Evolutionary conservation across 1,284 basidiomycete genomes (phyloP), one percentile per base, ranked within the genome.

Genomic region (Pterulicium gracile): DNA sequence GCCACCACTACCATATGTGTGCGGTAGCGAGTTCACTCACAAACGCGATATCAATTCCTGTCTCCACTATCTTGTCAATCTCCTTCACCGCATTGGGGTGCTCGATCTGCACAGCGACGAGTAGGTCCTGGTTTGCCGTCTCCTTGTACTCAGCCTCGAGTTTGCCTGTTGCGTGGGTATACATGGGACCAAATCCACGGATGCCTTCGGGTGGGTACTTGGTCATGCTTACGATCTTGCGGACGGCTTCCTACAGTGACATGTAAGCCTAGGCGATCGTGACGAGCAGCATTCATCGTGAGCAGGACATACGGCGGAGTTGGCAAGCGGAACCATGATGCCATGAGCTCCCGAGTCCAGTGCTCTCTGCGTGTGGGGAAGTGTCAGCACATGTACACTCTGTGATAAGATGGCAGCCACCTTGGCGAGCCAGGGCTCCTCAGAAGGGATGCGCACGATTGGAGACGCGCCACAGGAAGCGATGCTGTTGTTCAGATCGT

Each of bases 111-210:
- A 58, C 59, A 20, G 55, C 49, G 24, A 61, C 54, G 20, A 60
- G 42, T 36, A 61, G 47, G 36, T 55, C 46, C 7, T 52, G 52
- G 43, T 57, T 52, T 12, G 59, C 58, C 17, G 53, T 50, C 5
- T 47, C 52, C 35, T 56, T 58, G 48, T 61, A 61, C 4, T 49
- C 44, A 15, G 52, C 56, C 4, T 50, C 53, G n/a, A 58, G 49
- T 4, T 56, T 58, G 34, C 60, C 60, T 7, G 59, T 49, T 12
- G 57, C 56, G 40, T 61, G 57, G 1, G 60, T 60, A 52, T 56
- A 62, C 59, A 62, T 60, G n/a, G 60, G 61, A 1, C 61, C 61
- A 39, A 58, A 62, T 0, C 61, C 61, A 3, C 61, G 52, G 22
- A 56, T 53, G 2, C 61, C 61, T 1, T 44, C 43, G 10, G 61